phyloP scores from a whole-genome alignment of 2,329 filamentous ascomycete species.

The Xylariaceae sp. region DNA sequence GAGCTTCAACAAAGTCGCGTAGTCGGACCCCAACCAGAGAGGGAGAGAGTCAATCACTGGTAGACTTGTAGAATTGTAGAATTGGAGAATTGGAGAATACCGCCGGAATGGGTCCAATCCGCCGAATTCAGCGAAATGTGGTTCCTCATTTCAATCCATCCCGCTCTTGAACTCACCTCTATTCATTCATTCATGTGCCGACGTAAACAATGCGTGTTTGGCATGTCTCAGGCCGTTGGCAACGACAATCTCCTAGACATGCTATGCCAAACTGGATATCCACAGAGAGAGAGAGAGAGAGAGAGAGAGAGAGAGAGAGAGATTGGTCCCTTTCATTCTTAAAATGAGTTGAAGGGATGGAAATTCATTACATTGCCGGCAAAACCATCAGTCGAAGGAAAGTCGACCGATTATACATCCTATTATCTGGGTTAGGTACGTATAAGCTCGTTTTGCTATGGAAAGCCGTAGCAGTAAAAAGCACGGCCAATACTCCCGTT shows the following conservation, averaged over 20 bases:
- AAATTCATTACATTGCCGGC: conserved; percentile 1
- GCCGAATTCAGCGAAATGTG: conserved; percentile 6
- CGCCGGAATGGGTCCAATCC: not conserved
- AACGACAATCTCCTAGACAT: not conserved
- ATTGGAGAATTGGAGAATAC: conserved; percentile 2
- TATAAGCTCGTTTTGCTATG: not conserved
- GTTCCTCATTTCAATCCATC: not conserved
- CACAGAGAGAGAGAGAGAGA: too few relatives aligned
- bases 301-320: not conserved
- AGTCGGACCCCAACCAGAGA: too few relatives aligned
- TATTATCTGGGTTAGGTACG: not conserved
- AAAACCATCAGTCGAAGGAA: not conserved
- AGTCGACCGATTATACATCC: not conserved
- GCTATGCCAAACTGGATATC: not conserved
- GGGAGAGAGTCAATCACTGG: too few relatives aligned
- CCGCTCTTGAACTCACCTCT: not conserved
- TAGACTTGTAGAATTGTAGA: too few relatives aligned
- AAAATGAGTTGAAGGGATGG: not conserved
- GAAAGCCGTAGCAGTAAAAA: not conserved
- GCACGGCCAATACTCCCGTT: conserved; percentile 7
- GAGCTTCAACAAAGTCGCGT: conserved; percentile 7
- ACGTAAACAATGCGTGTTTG: conserved; percentile 10
- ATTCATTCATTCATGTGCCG: not conserved
- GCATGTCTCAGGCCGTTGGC: conserved; percentile 15
- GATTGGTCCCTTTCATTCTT: not conserved